Evolutionary conservation across 345 rosid species (phyloP).

Genomic region (Bruguiera parviflora): DNA sequence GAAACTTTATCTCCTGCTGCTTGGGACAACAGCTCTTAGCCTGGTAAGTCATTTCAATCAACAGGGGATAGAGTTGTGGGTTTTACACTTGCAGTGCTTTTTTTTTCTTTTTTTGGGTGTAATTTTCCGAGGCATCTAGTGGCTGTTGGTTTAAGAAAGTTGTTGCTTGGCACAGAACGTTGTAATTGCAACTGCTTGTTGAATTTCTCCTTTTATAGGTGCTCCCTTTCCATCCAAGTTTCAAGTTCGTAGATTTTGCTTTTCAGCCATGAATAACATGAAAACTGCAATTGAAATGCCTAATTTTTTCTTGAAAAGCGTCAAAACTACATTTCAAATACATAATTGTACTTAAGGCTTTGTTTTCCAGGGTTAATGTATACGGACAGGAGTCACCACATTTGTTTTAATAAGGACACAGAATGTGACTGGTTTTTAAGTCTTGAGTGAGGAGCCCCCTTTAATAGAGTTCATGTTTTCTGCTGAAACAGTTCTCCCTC

Average conservation of each 20-base stretch:
- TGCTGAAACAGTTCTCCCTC: too few species aligned
- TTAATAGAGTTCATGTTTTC: too few species aligned
- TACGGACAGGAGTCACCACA: not conserved
- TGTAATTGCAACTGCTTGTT: not conserved
- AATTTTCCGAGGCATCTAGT: not conserved
- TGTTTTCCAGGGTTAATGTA: not conserved
- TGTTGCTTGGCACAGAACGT: not conserved
- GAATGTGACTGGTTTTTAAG: too few species aligned
- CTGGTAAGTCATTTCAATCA: conserved; percentile 43
- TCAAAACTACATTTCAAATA: too few species aligned
- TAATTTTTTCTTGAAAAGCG: too few species aligned
- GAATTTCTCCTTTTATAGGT: not conserved
- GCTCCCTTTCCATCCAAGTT: not conserved
- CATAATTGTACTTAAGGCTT: not conserved
- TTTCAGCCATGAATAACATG: not conserved
- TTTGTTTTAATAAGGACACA: not conserved
- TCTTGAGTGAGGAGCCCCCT: too few species aligned
- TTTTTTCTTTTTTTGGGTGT: not conserved
- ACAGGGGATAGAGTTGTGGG: not conserved
- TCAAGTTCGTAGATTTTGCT: not conserved
- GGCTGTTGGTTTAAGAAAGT: not conserved
- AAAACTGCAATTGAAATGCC: not conserved
- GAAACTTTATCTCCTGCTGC: conserved; percentile 78
- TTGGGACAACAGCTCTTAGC: conserved; percentile 92
- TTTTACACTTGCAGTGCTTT: not conserved